Conservation (phyloP, 148 eudicot species). For the Oxyria digyna region DNA sequence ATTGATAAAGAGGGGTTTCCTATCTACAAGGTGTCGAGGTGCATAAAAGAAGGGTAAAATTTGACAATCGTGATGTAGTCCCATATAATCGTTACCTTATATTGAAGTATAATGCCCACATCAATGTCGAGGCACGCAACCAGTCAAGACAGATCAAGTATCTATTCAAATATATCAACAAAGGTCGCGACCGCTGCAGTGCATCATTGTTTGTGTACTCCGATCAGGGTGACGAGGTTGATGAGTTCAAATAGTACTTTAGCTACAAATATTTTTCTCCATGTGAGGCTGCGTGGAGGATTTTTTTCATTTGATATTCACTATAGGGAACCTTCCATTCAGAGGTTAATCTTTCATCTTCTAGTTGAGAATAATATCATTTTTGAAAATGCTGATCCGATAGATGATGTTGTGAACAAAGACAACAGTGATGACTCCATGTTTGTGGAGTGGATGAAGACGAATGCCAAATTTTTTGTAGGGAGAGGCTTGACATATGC, state of each 20-base stretch:
- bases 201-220: background rate
- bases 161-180: slow-evolving; percentile 12
- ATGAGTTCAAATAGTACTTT: background rate
- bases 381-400: background rate
- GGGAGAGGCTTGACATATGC: too few species aligned
- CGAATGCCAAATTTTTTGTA: too few species aligned
- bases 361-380: background rate
- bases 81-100: background rate
- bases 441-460: too few species aligned
- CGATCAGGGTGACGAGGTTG: background rate
- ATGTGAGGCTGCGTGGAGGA: slow-evolving; percentile 10
- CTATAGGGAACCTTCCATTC: background rate
- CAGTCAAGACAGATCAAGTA: slow-evolving; percentile 6
- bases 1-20: slow-evolving; percentile 3
- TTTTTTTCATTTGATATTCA: background rate
- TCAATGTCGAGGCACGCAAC: slow-evolving; percentile 12
- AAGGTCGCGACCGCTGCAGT: slow-evolving; percentile 6
- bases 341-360: slow-evolving; percentile 6
- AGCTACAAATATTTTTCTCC: background rate
- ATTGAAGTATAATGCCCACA: slow-evolving; percentile 7
- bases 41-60: background rate
- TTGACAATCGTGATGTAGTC: background rate
- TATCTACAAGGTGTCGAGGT: background rate
- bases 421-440: too few species aligned
- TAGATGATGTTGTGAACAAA: background rate